A percentile compares a stretch with the other conserved stretches of the same genome.
Evolutionary conservation across 306 rosid species (phyloP).

Genomic region (barrel medic (Medicago truncatula)): MtrunA17r5.0-ANR NC_053045.1:8666001-8666500

Average conservation of each 20-base stretch:
- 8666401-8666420: slow-evolving; percentile 23
- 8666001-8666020: not conserved
- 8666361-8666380: slow-evolving; percentile 68
- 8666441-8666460: slow-evolving; percentile 87
- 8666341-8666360: slow-evolving; percentile 45
- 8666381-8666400: slow-evolving; percentile 63
- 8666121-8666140: slow-evolving; percentile 50
- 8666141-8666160: slow-evolving; percentile 54
- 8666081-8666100: not conserved
- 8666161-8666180: slow-evolving; percentile 45
- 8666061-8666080: not conserved
- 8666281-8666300: slow-evolving; percentile 51
- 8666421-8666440: slow-evolving; percentile 52
- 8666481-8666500: not conserved
- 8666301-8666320: slow-evolving; percentile 42
- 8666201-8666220: slow-evolving; percentile 50
- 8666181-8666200: slow-evolving; percentile 48
- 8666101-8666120: slow-evolving; percentile 4
- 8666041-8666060: not conserved
- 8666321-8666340: slow-evolving; percentile 31
- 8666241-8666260: slow-evolving; percentile 77
- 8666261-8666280: slow-evolving; percentile 80
- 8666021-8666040: not conserved
- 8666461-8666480: slow-evolving; percentile 70
- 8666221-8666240: slow-evolving; percentile 55